These are phyloP conservation scores for Phaeotremella fagi DNA, from an alignment of 768 basidiomycete genomes.

Conservation along the genomic window DNA sequence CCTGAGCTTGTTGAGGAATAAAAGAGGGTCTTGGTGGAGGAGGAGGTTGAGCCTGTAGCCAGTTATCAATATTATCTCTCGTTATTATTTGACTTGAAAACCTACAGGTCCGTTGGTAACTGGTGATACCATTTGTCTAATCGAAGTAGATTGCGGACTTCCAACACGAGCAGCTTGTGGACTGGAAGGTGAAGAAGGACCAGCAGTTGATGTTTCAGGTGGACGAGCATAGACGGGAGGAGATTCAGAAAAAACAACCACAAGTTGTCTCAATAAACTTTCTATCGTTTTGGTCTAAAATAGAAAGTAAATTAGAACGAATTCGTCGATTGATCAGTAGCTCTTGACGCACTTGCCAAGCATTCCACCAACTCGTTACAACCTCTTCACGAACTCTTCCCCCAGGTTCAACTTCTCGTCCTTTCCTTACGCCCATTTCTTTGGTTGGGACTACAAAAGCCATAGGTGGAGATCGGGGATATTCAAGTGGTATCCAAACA, in stretches of 20 bases:
- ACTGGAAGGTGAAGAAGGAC: conserved; percentile 1
- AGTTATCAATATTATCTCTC: too few species aligned
- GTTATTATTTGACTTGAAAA: too few species aligned
- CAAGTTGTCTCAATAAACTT: conserved; percentile 69
- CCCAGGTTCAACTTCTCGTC: conserved; percentile 61
- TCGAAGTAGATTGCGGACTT: conserved; percentile 3
- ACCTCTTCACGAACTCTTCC: conserved; percentile 63
- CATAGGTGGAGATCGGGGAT: conserved; percentile 76
- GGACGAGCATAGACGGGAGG: conserved; percentile 90
- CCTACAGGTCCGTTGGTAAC: too few species aligned
- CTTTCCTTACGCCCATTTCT: conserved; percentile 80
- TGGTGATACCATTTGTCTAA: conserved; percentile 4
- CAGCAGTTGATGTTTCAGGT: conserved; percentile 5
- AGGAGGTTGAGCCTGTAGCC: conserved; percentile 13
- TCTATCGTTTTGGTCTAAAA: conserved; percentile 70
- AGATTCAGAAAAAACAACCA: conserved; percentile 71
- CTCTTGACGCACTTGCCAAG: conserved; percentile 67
- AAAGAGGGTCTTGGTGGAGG: conserved; percentile 21
- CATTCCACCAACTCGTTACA: conserved; percentile 71
- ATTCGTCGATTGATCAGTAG: too few species aligned
- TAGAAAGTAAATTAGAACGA: too few species aligned
- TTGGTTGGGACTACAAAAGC: conserved; percentile 85
- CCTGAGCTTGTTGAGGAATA: conserved; percentile 4
- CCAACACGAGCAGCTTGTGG: conserved; percentile 1
- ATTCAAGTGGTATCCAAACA: conserved; percentile 79